Percentiles rank a stretch among this genome's conserved stretches.
Evolutionary conservation across 345 rosid genomes (phyloP).

Genomic region (Melaleuca quinquenervia): DNA sequence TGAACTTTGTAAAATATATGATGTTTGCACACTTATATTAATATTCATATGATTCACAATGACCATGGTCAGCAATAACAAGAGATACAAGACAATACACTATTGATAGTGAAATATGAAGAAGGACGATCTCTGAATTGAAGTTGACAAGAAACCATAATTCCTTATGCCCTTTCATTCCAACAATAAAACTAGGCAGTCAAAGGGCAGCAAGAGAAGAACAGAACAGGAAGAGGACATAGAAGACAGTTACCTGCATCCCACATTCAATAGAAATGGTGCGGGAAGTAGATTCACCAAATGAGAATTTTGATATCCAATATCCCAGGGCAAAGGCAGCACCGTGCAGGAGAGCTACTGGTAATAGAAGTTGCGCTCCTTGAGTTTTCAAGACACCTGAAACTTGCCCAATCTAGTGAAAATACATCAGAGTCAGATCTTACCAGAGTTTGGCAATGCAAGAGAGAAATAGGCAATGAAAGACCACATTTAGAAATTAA

Average conservation of each 20-base stretch:
- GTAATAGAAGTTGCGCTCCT: constrained; percentile 76
- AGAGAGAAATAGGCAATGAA: background rate
- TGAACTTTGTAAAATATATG: background rate
- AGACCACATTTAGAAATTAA: background rate
- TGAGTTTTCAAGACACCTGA: constrained; percentile 81
- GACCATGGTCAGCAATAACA: background rate
- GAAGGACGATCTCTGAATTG: background rate
- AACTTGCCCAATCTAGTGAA: constrained; percentile 83
- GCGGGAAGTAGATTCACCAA: constrained; percentile 96
- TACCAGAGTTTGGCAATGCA: background rate
- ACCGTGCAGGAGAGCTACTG: constrained; percentile 75
- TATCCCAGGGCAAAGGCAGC: constrained; percentile 87
- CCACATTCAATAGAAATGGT: constrained; percentile 97
- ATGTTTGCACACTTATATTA: background rate
- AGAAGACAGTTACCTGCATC: constrained; percentile 57
- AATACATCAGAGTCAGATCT: background rate
- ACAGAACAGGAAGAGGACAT: background rate
- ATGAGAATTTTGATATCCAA: constrained; percentile 66
- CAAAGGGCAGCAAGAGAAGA: background rate
- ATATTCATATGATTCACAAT: background rate
- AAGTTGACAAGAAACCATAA: background rate
- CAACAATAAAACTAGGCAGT: background rate
- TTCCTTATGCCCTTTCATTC: background rate
- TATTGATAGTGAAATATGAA: background rate
- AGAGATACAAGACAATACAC: background rate